A percentile compares a stretch with the other conserved stretches of the same genome.
phyloP scores from a whole-genome alignment of 2,329 filamentous ascomycete genomes.

The Emydomyces testavorans region DNA sequence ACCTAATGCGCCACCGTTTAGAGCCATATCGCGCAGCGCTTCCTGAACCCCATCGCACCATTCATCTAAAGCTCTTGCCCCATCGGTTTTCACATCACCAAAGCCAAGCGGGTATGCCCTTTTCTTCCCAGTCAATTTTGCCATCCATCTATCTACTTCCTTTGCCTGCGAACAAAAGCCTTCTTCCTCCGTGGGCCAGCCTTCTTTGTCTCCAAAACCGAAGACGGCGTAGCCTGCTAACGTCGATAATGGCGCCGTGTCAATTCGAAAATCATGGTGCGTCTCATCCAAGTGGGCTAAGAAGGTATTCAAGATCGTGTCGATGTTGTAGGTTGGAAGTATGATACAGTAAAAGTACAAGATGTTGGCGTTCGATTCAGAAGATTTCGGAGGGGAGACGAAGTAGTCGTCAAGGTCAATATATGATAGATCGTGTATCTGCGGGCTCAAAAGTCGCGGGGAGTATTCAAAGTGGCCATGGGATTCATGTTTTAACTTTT shows the following conservation, averaged over 20 bases:
- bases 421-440: constrained; percentile 67
- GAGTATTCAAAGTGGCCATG: constrained; percentile 19
- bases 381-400: constrained; percentile 56
- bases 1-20: constrained; percentile 44
- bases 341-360: constrained; percentile 74
- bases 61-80: constrained; percentile 54
- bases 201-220: constrained; percentile 80
- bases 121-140: constrained; percentile 77
- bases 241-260: constrained; percentile 66
- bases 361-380: constrained; percentile 36
- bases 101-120: constrained; percentile 80
- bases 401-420: constrained; percentile 93
- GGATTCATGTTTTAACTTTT: constrained; percentile 40
- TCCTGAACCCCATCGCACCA: constrained; percentile 68
- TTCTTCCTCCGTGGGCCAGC: constrained; percentile 81
- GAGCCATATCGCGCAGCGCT: constrained; percentile 50
- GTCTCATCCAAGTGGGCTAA: constrained; percentile 81
- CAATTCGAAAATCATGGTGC: constrained; percentile 92
- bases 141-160: constrained; percentile 91
- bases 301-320: constrained; percentile 79
- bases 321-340: constrained; percentile 88
- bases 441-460: constrained; percentile 42
- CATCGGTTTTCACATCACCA: constrained; percentile 72
- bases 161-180: constrained; percentile 90
- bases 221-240: constrained; percentile 86